phyloP scores from a whole-genome alignment of 2,329 filamentous ascomycete genomes.

The Aspergillus sp. region DNA sequence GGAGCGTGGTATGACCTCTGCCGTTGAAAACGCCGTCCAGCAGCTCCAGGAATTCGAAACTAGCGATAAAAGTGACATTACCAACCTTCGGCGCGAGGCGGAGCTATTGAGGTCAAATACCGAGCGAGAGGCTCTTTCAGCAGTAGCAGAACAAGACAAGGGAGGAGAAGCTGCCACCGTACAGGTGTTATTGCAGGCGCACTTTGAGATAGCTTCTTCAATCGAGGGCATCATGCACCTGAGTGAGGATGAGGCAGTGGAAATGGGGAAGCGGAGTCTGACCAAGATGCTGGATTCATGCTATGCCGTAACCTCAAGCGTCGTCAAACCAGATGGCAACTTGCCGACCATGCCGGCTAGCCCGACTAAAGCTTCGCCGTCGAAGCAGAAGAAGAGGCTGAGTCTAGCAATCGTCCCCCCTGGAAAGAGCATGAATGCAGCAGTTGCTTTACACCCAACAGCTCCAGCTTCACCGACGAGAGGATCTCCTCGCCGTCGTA shows the following conservation, averaged over 20 bases:
- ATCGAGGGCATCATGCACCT: conserved; percentile 79
- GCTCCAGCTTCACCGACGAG: conserved; percentile 65
- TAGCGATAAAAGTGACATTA: conserved; percentile 66
- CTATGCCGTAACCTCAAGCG: conserved; percentile 70
- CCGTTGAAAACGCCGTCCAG: conserved; percentile 77
- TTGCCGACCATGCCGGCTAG: conserved; percentile 59
- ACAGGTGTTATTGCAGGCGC: conserved; percentile 81
- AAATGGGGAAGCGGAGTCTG: conserved; percentile 75
- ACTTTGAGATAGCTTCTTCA: conserved; percentile 86
- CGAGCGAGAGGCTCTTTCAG: conserved; percentile 73
- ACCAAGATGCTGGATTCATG: conserved; percentile 75
- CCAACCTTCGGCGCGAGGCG: conserved; percentile 74
- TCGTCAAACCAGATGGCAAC: conserved; percentile 85
- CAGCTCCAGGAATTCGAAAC: conserved; percentile 73
- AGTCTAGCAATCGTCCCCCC: conserved; percentile 39
- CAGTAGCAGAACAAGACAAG: conserved; percentile 82
- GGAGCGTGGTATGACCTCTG: conserved; percentile 84
- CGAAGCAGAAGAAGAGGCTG: conserved; percentile 65
- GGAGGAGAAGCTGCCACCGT: conserved; percentile 73
- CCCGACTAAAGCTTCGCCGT: conserved; percentile 67
- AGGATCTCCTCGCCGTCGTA: conserved; percentile 77
- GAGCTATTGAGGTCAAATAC: conserved; percentile 83
- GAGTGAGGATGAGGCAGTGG: conserved; percentile 78
- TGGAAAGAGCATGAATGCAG: conserved; percentile 26
- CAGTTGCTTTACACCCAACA: conserved; percentile 32